A percentile compares a stretch with the other conserved stretches of the same genome.
Evolutionary conservation across 2,329 filamentous ascomycete genomes (phyloP).

Genomic region (Trichophyton schoenleinii): DNA sequence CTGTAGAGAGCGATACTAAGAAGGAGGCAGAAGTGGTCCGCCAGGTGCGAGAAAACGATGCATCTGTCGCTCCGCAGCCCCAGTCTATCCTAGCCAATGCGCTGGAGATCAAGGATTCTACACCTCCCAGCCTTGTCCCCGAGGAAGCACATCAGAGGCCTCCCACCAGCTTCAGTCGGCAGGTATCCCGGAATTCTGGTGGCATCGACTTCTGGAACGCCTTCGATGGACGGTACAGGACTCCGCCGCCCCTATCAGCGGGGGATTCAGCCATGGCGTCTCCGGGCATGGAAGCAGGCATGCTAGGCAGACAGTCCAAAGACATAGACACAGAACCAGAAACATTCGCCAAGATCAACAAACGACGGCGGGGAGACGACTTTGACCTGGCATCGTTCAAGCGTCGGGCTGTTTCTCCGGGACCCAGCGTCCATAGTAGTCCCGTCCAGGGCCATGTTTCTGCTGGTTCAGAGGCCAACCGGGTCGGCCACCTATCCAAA

Average conservation of each 20-base stretch:
- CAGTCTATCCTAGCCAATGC: constrained; percentile 25
- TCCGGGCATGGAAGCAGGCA: not conserved
- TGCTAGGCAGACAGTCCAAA: constrained; percentile 18
- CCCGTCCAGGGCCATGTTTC: constrained; percentile 33
- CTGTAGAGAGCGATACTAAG: constrained; percentile 75
- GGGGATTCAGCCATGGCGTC: constrained; percentile 18
- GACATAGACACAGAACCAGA: not conserved
- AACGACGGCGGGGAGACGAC: constrained; percentile 74
- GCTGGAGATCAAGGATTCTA: constrained; percentile 8
- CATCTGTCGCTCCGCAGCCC: constrained; percentile 40
- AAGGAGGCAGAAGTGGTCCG: constrained; percentile 92
- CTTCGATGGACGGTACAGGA: constrained; percentile 55
- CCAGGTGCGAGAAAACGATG: constrained; percentile 83
- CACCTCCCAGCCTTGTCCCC: constrained; percentile 6
- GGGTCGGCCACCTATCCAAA: constrained; percentile 21
- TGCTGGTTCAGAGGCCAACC: constrained; percentile 29
- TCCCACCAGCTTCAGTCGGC: constrained; percentile 60
- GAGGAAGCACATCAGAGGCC: constrained; percentile 17
- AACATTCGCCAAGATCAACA: constrained; percentile 20
- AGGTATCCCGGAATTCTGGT: constrained; percentile 58
- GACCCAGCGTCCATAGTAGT: constrained; percentile 81
- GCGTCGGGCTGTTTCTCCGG: constrained; percentile 77
- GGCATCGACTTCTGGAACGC: constrained; percentile 67
- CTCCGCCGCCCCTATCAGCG: constrained; percentile 47
- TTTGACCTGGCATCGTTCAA: constrained; percentile 83